Percentiles rank a stretch among this genome's conserved stretches.
phyloP scores from a whole-genome alignment of 2,329 filamentous ascomycete genomes.

The Sarocladiaceae sp. region DNA sequence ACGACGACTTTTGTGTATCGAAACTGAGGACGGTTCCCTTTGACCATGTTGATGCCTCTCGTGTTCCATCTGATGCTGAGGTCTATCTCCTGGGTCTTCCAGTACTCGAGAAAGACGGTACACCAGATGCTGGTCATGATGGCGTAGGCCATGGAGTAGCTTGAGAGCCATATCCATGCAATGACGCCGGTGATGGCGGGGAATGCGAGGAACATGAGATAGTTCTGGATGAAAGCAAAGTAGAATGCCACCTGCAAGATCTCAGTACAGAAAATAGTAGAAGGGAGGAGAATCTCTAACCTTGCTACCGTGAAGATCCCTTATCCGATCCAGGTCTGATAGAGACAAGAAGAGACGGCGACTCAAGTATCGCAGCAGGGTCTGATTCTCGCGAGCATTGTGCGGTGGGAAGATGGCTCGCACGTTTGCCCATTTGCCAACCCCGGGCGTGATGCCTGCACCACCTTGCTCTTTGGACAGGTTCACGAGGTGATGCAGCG shows the following conservation, averaged over 20 bases:
- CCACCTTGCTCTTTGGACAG: conserved; percentile 53
- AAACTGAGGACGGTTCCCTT: conserved; percentile 60
- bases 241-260: conserved; percentile 61
- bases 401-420: conserved; percentile 58
- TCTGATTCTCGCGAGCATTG: conserved; percentile 49
- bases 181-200: conserved; percentile 62
- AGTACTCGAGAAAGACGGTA: conserved; percentile 70
- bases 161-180: conserved; percentile 61
- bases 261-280: background rate
- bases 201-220: conserved; percentile 64
- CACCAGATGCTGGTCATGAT: conserved; percentile 63
- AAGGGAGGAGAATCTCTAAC: conserved; percentile 11
- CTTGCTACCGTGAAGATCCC: conserved; percentile 57
- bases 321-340: conserved; percentile 51
- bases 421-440: conserved; percentile 54
- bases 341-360: conserved; percentile 42
- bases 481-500: conserved; percentile 61
- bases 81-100: conserved; percentile 70
- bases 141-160: conserved; percentile 65
- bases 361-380: conserved; percentile 51
- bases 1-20: conserved; percentile 53
- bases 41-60: conserved; percentile 59
- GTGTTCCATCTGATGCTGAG: conserved; percentile 68
- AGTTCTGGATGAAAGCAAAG: conserved; percentile 75
- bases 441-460: conserved; percentile 53